A percentile compares a stretch with the other conserved stretches of the same genome.
These are phyloP conservation scores for Lasiosphaeria hispida DNA, from an alignment of 495 filamentous ascomycete genomes.

Conservation along the genomic window DNA sequence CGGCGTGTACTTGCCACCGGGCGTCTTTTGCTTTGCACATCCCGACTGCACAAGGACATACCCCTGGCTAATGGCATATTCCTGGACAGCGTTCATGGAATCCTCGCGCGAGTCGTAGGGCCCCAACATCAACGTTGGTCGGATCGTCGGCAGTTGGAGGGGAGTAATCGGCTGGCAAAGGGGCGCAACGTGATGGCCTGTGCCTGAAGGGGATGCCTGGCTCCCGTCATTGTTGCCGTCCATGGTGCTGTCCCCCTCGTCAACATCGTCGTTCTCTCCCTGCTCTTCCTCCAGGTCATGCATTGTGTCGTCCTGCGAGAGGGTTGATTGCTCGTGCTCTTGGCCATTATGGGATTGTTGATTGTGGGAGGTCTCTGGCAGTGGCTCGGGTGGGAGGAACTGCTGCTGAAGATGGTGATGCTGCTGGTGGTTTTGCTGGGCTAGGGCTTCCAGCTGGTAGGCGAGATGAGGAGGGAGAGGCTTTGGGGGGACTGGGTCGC, in stretches of 20 bases:
- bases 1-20: slow-evolving; percentile 12
- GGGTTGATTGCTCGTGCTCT: neutral
- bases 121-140: slow-evolving; percentile 25
- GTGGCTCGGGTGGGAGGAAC: too few relatives aligned
- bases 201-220: neutral
- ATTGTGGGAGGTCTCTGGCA: too few relatives aligned
- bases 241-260: neutral
- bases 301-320: slow-evolving; percentile 12
- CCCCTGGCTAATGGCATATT: slow-evolving; percentile 31
- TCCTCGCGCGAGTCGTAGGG: slow-evolving; percentile 27
- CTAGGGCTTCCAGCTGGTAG: neutral
- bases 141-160: slow-evolving; percentile 21
- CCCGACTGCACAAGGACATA: slow-evolving; percentile 27
- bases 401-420: too few relatives aligned
- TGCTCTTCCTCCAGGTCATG: slow-evolving; percentile 8
- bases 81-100: slow-evolving; percentile 14
- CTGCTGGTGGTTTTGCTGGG: slow-evolving; percentile 5
- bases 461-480: neutral
- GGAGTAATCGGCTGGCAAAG: slow-evolving; percentile 18
- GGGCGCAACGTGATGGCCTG: slow-evolving; percentile 4
- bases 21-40: slow-evolving; percentile 17
- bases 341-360: neutral
- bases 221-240: slow-evolving; percentile 1
- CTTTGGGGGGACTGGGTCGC: neutral
- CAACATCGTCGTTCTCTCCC: neutral